phyloP scores from a whole-genome alignment of 805 yeast genomes.

The Pichia nakasei region DNA sequence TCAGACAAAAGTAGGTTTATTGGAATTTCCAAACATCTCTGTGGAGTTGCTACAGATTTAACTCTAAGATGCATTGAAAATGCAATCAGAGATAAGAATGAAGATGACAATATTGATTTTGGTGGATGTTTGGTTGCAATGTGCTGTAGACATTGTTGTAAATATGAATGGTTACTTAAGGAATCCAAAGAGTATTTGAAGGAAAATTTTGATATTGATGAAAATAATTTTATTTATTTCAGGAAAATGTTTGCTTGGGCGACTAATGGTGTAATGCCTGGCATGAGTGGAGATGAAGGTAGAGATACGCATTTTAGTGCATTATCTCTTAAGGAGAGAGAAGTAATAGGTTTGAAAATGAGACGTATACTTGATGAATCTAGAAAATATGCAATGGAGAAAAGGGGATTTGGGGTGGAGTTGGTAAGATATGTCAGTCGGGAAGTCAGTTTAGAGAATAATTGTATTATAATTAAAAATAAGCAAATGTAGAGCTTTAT shows the following conservation, averaged over 20 bases:
- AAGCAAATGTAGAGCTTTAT: background rate
- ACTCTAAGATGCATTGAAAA: slow-evolving; percentile 55
- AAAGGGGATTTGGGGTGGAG: slow-evolving; percentile 34
- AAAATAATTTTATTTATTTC: slow-evolving; percentile 30
- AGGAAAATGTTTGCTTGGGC: slow-evolving; percentile 83
- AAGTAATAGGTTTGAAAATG: slow-evolving; percentile 54
- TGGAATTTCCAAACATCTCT: slow-evolving; percentile 78
- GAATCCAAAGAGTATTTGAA: slow-evolving; percentile 35
- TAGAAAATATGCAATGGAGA: slow-evolving; percentile 41
- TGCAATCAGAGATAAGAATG: slow-evolving; percentile 10
- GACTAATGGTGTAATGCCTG: slow-evolving; percentile 54
- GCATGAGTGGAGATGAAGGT: slow-evolving; percentile 29
- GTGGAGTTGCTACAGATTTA: slow-evolving; percentile 91
- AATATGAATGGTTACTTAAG: slow-evolving; percentile 44
- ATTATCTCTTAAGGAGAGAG: slow-evolving; percentile 40
- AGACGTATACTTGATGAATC: slow-evolving; percentile 71
- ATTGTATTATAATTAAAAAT: slow-evolving; percentile 19
- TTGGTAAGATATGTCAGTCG: slow-evolving; percentile 51
- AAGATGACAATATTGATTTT: slow-evolving; percentile 12
- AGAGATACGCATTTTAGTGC: slow-evolving; percentile 37
- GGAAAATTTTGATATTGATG: slow-evolving; percentile 22
- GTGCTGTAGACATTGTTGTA: slow-evolving; percentile 88
- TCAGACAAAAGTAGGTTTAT: slow-evolving; percentile 23
- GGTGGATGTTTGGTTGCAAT: slow-evolving; percentile 72
- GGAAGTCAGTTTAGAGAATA: slow-evolving; percentile 61